These are phyloP conservation scores for Chlamydomonas schloesseri DNA, from an alignment of 139 green algal species.

Conservation along the genomic window DNA sequence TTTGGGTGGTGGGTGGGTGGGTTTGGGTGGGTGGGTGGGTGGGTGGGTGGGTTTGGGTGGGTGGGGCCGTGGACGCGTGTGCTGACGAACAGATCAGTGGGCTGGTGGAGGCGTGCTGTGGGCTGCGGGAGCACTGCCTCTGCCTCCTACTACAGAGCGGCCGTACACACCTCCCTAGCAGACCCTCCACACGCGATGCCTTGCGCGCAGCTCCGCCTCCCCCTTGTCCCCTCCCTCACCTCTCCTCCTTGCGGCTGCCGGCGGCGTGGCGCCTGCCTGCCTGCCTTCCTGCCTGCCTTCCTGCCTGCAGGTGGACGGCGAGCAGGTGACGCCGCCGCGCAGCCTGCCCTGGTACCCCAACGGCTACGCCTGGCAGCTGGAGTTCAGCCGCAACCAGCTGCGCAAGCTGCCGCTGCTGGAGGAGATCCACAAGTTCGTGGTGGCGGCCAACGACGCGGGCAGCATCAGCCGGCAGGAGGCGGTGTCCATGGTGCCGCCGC, in stretches of 20 bases:
- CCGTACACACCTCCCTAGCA: too few relatives aligned
- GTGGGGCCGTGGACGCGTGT: not conserved
- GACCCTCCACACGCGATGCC: too few relatives aligned
- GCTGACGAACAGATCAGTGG: too few relatives aligned
- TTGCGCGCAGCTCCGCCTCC: too few relatives aligned
- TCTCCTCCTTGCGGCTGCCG: not conserved
- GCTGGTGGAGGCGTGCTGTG: too few relatives aligned
- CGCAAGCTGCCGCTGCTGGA: slow-evolving; percentile 83
- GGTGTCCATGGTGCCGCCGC: slow-evolving; percentile 98
- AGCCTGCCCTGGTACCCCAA: slow-evolving; percentile 95
- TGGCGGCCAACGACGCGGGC: slow-evolving; percentile 84
- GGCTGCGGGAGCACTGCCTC: too few relatives aligned
- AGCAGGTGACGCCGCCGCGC: slow-evolving; percentile 70
- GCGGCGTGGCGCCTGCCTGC: not conserved
- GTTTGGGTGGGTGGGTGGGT: not conserved
- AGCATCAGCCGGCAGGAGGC: slow-evolving; percentile 98
- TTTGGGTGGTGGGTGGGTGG: not conserved
- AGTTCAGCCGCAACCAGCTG: slow-evolving; percentile 89
- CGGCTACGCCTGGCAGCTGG: slow-evolving; percentile 94
- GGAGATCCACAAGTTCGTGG: slow-evolving; percentile 81
- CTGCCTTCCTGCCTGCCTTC: too few relatives aligned
- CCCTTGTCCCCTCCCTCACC: too few relatives aligned
- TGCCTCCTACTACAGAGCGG: too few relatives aligned
- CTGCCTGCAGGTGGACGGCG: slow-evolving; percentile 55
- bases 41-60: too few relatives aligned